These are phyloP conservation scores for Aspergillus sp. DNA, from an alignment of 2,329 filamentous ascomycete genomes.

Conservation along the genomic window DNA sequence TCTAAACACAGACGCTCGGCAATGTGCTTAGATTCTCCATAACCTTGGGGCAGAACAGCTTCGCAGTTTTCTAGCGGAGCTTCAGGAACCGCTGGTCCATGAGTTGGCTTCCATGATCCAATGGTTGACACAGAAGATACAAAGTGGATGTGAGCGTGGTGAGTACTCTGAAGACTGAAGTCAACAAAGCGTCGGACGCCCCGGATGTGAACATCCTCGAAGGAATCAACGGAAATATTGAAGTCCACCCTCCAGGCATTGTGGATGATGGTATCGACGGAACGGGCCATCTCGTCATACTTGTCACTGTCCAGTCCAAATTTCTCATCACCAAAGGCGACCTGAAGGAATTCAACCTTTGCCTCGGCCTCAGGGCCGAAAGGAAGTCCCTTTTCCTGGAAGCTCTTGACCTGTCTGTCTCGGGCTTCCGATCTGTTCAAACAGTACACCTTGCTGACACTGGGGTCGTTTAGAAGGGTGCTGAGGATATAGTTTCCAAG, in stretches of 20 bases:
- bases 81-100: conserved; percentile 20
- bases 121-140: conserved; percentile 21
- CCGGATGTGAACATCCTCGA: conserved; percentile 20
- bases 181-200: conserved; percentile 21
- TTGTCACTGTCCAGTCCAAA: conserved; percentile 11
- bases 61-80: conserved; percentile 12
- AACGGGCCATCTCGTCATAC: conserved; percentile 7
- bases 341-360: conserved; percentile 23
- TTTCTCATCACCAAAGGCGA: conserved; percentile 11
- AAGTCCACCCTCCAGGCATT: conserved; percentile 30
- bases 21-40: conserved; percentile 31
- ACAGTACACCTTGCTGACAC: conserved; percentile 13
- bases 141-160: conserved; percentile 20
- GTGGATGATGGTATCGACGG: conserved; percentile 20
- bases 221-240: conserved; percentile 22
- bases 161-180: conserved; percentile 12
- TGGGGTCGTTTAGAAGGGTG: conserved; percentile 3
- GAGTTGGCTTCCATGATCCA: conserved; percentile 9
- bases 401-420: conserved; percentile 1
- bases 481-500: conserved; percentile 15
- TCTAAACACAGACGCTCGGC: conserved; percentile 42
- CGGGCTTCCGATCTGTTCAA: conserved; percentile 10
- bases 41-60: conserved; percentile 29
- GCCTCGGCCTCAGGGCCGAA: not conserved
- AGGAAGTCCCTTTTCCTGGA: not conserved